Evolutionary conservation across 257 asterid species (phyloP).

Genomic region (Leptodermis oblonga): DNA sequence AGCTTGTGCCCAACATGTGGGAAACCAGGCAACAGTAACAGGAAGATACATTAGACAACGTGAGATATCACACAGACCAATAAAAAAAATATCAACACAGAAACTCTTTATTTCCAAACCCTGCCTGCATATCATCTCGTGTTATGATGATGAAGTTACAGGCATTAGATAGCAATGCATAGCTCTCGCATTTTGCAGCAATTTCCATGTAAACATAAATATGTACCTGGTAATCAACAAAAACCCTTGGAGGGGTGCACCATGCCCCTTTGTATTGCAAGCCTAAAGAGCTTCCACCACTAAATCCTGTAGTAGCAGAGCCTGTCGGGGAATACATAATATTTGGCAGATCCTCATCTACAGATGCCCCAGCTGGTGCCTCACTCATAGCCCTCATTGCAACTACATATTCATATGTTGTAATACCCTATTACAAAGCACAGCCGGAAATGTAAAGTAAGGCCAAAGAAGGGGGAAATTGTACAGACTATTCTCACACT

Average conservation of each 20-base stretch:
- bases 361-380: conserved; percentile 76
- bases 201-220: not conserved
- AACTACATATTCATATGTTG: conserved; percentile 91
- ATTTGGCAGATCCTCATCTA: conserved; percentile 75
- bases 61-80: not conserved
- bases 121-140: no score
- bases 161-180: not conserved
- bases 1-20: not conserved
- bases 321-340: conserved; percentile 83
- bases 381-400: conserved; percentile 99
- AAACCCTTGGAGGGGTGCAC: conserved; percentile 99
- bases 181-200: not conserved
- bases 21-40: not conserved
- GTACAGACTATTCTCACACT: conserved; percentile 18
- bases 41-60: not conserved
- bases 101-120: not conserved
- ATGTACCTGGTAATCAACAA: conserved; percentile 91
- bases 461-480: conserved; percentile 3
- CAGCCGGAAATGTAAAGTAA: not conserved
- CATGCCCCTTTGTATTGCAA: conserved; percentile 98
- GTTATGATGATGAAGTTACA: not conserved
- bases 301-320: conserved; percentile 90
- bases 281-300: conserved; percentile 97
- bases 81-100: no score
- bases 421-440: conserved; percentile 63